Evolutionary conservation across 202 grass and related monocot genomes (phyloP).

Genomic region (Elaeis oleifera): DNA sequence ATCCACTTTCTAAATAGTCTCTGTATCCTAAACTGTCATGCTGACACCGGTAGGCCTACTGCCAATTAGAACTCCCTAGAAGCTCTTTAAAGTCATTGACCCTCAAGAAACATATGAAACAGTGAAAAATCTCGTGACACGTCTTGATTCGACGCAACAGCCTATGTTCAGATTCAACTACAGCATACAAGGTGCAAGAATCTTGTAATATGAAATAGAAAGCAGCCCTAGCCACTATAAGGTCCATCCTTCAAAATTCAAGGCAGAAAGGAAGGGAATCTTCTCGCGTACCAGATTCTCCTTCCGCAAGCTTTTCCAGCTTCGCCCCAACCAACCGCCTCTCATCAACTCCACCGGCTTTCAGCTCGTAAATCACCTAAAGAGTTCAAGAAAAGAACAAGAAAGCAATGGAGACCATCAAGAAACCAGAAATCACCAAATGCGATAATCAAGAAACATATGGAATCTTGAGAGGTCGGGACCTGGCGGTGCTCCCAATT

Average conservation of each 20-base stretch:
- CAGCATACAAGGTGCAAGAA: too few species aligned
- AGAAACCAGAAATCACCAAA: slow-evolving; percentile 4
- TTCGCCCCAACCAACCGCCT: slow-evolving; percentile 82
- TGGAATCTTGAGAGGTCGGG: neutral
- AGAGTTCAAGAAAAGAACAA: slow-evolving; percentile 2
- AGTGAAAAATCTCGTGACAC: too few species aligned
- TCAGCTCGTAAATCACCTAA: slow-evolving; percentile 97
- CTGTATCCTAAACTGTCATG: too few species aligned
- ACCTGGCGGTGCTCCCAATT: slow-evolving; percentile 99
- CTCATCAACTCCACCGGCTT: slow-evolving; percentile 91
- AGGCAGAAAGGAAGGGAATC: slow-evolving; percentile 17
- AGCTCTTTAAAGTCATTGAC: too few species aligned
- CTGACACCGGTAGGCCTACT: too few species aligned
- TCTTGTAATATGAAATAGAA: too few species aligned
- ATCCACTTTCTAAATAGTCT: too few species aligned
- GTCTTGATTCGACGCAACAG: too few species aligned
- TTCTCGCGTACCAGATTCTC: slow-evolving; percentile 58
- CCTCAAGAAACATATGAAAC: too few species aligned
- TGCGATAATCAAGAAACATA: neutral
- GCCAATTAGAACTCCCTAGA: too few species aligned
- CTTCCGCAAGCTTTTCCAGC: slow-evolving; percentile 94
- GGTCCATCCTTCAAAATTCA: slow-evolving; percentile 4
- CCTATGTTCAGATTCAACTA: too few species aligned
- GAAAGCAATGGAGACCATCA: slow-evolving; percentile 15
- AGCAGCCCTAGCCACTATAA: neutral